Evolutionary conservation across 768 basidiomycete genomes (phyloP).

Genomic region (Tephrocybe sp.): DNA sequence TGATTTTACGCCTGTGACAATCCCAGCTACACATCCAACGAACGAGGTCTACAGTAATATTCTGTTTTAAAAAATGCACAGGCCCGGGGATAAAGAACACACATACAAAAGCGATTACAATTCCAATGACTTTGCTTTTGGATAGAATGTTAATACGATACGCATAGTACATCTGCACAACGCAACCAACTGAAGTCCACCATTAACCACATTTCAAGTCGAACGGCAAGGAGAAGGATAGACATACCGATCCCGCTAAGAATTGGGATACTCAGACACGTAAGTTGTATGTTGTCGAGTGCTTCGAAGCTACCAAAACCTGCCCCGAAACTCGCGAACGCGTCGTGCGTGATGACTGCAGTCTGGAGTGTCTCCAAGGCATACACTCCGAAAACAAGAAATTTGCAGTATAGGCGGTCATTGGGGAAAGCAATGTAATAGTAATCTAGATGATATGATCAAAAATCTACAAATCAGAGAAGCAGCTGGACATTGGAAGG

Average conservation of each 20-base stretch:
- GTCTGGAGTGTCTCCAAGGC: slow-evolving; percentile 27
- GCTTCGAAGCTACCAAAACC: slow-evolving; percentile 25
- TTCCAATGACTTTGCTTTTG: slow-evolving; percentile 17
- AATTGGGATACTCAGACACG: slow-evolving; percentile 26
- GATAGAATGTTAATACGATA: slow-evolving; percentile 29
- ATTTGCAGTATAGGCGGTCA: slow-evolving; percentile 21
- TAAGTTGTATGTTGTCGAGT: slow-evolving; percentile 21
- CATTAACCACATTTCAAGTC: background rate
- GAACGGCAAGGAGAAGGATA: background rate
- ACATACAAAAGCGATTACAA: slow-evolving; percentile 16
- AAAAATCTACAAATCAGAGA: background rate
- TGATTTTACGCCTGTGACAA: slow-evolving; percentile 20
- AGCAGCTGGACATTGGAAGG: background rate
- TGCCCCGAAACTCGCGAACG: slow-evolving; percentile 23
- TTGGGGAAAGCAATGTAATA: slow-evolving; percentile 31
- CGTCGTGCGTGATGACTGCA: slow-evolving; percentile 22
- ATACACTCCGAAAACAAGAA: slow-evolving; percentile 25
- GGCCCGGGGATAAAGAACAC: background rate
- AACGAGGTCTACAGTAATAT: slow-evolving; percentile 14
- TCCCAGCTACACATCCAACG: slow-evolving; percentile 16
- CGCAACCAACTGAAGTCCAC: slow-evolving; percentile 22
- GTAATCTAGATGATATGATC: slow-evolving; percentile 18
- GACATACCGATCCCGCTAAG: slow-evolving; percentile 26
- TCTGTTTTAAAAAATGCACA: background rate
- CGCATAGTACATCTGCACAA: slow-evolving; percentile 31